Percentiles rank a stretch among this genome's conserved stretches.
Conservation (phyloP, 805 yeast species). For the Candida sonorensis region DNA sequence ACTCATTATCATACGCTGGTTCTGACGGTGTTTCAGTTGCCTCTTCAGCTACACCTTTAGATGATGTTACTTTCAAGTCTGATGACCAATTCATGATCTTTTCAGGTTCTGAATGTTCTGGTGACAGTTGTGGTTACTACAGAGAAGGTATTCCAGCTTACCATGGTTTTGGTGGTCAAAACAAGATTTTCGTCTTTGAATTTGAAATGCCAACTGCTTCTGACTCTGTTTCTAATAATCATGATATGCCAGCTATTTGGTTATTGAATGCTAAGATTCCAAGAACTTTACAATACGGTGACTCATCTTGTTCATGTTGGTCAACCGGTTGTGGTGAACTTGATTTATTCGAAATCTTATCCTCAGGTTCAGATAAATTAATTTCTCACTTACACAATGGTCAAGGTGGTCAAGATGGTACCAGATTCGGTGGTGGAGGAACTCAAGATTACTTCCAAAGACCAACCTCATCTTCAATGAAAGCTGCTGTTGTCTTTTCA, state of each 20-base stretch:
- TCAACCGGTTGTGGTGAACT: conserved; percentile 95
- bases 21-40: conserved; percentile 74
- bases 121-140: conserved; percentile 74
- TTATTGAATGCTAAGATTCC: conserved; percentile 92
- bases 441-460: conserved; percentile 84
- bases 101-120: conserved; percentile 58
- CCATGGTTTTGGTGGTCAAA: conserved; percentile 83
- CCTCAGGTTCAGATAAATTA: conserved; percentile 67
- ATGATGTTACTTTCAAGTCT: conserved; percentile 62
- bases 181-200: conserved; percentile 87
- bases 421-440: conserved; percentile 60
- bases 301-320: conserved; percentile 89
- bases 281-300: conserved; percentile 93
- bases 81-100: conserved; percentile 78
- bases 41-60: conserved; percentile 57
- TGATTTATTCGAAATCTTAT: conserved; percentile 85
- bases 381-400: conserved; percentile 80
- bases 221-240: conserved; percentile 46
- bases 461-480: conserved; percentile 71
- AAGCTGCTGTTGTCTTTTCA: conserved; percentile 85
- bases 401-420: conserved; percentile 55
- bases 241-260: conserved; percentile 99
- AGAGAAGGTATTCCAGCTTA: conserved; percentile 72
- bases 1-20: conserved; percentile 81
- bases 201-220: conserved; percentile 79